These are phyloP conservation scores for Tillandsia leiboldiana DNA, from an alignment of 176 grass and related monocot genomes.

Conservation along the genomic window DNA sequence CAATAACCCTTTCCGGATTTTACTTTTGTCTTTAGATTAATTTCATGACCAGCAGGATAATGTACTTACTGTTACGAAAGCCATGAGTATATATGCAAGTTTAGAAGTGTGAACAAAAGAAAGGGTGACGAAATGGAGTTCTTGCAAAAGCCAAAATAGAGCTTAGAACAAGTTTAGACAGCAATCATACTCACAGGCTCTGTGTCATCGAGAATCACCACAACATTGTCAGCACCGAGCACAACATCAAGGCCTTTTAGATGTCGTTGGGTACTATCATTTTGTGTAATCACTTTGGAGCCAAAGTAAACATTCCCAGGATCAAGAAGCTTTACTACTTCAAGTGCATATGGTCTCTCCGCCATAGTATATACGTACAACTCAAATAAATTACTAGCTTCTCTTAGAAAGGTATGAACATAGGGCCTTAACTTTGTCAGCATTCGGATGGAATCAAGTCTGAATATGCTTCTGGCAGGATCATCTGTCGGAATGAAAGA, in stretches of 20 bases:
- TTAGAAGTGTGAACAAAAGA: background rate
- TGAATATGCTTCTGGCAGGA: slow-evolving; percentile 50
- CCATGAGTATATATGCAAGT: background rate
- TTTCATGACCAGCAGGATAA: background rate
- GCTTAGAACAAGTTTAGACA: background rate
- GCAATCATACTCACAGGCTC: slow-evolving; percentile 48
- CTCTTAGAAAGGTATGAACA: slow-evolving; percentile 59
- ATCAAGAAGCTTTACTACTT: slow-evolving; percentile 91
- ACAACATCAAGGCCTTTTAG: slow-evolving; percentile 96
- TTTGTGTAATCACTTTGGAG: slow-evolving; percentile 82
- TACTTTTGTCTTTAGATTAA: too few relatives aligned
- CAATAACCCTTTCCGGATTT: background rate
- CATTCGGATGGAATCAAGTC: slow-evolving; percentile 58
- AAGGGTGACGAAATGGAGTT: background rate
- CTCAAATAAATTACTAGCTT: slow-evolving; percentile 85
- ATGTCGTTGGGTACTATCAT: slow-evolving; percentile 68
- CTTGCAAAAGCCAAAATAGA: background rate
- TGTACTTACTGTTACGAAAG: background rate
- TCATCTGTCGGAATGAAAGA: slow-evolving; percentile 34
- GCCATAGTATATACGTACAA: slow-evolving; percentile 98
- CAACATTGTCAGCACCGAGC: slow-evolving; percentile 68
- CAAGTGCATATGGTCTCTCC: slow-evolving; percentile 70
- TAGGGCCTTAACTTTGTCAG: slow-evolving; percentile 91
- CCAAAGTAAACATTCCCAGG: slow-evolving; percentile 68
- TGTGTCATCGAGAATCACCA: slow-evolving; percentile 92